Evolutionary conservation across 169 alveolate species (phyloP), one percentile per base, ranked within the genome.

Genomic region (Eimeria maxima): DNA sequence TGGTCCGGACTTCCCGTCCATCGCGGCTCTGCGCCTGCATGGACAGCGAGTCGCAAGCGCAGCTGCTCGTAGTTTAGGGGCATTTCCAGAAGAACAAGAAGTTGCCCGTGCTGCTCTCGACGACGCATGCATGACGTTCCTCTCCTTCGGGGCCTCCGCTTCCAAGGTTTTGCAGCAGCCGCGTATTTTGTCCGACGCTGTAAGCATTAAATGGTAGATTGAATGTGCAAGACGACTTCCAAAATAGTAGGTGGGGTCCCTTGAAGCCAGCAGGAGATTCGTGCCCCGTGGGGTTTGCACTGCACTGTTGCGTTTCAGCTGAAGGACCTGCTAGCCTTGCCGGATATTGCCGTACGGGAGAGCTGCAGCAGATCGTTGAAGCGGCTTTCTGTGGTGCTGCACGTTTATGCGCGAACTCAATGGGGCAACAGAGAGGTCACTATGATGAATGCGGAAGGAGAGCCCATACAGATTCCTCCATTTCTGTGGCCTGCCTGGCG

Each of bases 401-500:
- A 81, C n/a, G 42, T 81, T 33, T 63, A 81, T 38, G 90, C 90
- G 2, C 67, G 60, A 24, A 24, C 24, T 1, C 90, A 50, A 7
- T 81, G 90, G 90, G 90, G 71, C 55, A 63, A 53, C 71, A 13
- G 8, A 24, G 90, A 81, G 50, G 71, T 53, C 29, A 27, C 65
- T 20, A n/a, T 81, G 67, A 22, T 50, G 71, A 81, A 81, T 50
- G 90, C 90, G 1, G 90, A 81, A n/a, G 90, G 90, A 22, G 71
- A 81, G 22, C 22, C 45, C 45, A 73, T 81, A 11, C 47, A 53
- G 22, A 81, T 81, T 81, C 90, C 90, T 45, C 73, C 71, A 3
- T 81, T 81, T 50, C 90, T 81, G 29, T 81, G 90, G 90, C 90
- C 90, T 1, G 90, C 90, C 18, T 81, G 90, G 90, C 71, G 90